phyloP scores from a whole-genome alignment of 2,329 filamentous ascomycete species.

The Pleoardoris graminearum region DNA sequence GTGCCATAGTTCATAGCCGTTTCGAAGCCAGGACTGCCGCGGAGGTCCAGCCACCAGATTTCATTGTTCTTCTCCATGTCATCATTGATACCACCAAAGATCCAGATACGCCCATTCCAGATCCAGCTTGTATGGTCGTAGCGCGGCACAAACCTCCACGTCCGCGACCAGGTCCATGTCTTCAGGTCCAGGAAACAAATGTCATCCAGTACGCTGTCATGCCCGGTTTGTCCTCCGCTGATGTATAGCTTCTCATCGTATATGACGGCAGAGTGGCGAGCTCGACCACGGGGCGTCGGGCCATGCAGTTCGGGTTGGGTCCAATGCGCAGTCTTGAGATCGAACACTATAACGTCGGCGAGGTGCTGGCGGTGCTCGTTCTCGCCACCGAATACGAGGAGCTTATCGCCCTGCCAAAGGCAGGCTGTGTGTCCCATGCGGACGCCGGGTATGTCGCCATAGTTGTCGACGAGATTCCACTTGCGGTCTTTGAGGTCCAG shows the following conservation, averaged over 20 bases:
- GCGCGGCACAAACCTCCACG: conserved; percentile 91
- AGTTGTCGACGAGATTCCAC: conserved; percentile 97
- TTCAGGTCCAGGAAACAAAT: conserved; percentile 96
- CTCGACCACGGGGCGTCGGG: conserved; percentile 83
- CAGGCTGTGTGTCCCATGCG: conserved; percentile 97
- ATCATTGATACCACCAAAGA: conserved; percentile 90
- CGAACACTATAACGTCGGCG: conserved; percentile 93
- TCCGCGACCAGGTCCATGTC: conserved; percentile 95
- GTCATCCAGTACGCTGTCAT: conserved; percentile 92
- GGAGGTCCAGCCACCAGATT: conserved; percentile 95
- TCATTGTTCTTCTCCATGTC: conserved; percentile 98
- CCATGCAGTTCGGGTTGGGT: conserved; percentile 87
- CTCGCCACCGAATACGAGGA: conserved; percentile 97
- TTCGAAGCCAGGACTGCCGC: conserved; percentile 84
- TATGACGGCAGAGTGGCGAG: conserved; percentile 89
- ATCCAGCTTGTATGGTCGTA: conserved; percentile 97
- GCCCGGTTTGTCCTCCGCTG: conserved; percentile 90
- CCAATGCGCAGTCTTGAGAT: conserved; percentile 93
- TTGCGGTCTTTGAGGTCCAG: conserved; percentile 85
- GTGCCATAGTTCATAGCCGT: conserved; percentile 64
- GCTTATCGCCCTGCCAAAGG: conserved; percentile 88
- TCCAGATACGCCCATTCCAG: conserved; percentile 91
- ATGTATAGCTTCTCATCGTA: conserved; percentile 97
- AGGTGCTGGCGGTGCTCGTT: conserved; percentile 97
- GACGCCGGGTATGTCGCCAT: conserved; percentile 95